Evolutionary conservation across 1,139 yeast genomes (phyloP), one percentile per base, ranked within the genome.

Genomic region (Tardiomyces depauwii): DNA sequence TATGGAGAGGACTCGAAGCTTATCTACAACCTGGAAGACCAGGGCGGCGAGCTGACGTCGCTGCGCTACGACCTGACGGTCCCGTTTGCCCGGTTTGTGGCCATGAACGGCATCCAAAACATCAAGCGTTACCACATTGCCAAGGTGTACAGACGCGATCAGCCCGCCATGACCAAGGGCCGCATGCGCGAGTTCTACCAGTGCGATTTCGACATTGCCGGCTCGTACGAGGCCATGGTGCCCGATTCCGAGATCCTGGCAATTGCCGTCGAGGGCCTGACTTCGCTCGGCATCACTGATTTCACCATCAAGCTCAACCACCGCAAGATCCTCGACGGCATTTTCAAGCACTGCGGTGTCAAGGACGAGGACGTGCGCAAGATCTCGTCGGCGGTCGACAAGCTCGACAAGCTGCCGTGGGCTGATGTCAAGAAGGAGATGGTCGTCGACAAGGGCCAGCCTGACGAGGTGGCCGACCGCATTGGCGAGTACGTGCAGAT

Each of bases 91-190:
- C 77, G 98, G 64, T 91, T 77, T 61, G 94, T 91, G 47, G 98
- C 98, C 33, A 83, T 87, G 82, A 91, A 91, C 71, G 87, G 86
- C 59, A 76, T 91, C 52, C 82, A 86, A 57, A 78, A 73, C 62
- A 91, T 91, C 67, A 91, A 91, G 70, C 77, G 98, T 63, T 91
- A 80, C 66, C 98, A 91, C 70, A 86, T 91, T 55, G 98, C 98
- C 56, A 91, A 91, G 67, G 98, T 91, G 46, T 91, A 91, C 69
- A 79, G 98, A 70, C 82, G 98, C 69, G 98, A 91, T 64, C 98
- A 91, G 67, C 98, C 98, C 5, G 98, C 98, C 14, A 91, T 91
- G 98, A 89, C 97, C 49, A 91, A 91, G 67, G 98, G 98, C 49
- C 80, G 98, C 68, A 91, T 91, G 98, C 83, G 98, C 76, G 98